A percentile compares a stretch with the other conserved stretches of the same genome.
phyloP scores from a whole-genome alignment of 2,329 filamentous ascomycete genomes.

The Pezicula radicicola region DNA sequence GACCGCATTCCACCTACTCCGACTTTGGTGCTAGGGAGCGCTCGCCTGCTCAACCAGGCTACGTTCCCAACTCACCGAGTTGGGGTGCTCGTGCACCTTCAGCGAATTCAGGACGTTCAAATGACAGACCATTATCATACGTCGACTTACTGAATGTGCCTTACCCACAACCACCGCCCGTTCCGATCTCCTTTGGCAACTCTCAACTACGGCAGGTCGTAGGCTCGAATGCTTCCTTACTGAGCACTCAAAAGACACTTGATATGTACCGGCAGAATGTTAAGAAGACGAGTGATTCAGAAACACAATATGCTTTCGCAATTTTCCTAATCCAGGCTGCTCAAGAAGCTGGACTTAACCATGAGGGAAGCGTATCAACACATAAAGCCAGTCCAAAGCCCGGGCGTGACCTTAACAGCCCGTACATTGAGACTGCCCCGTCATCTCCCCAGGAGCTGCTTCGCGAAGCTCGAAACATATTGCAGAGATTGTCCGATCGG shows the following conservation, averaged over 20 bases:
- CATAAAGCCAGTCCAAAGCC: constrained; percentile 38
- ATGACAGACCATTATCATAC: constrained; percentile 29
- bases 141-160: constrained; percentile 52
- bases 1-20: constrained; percentile 77
- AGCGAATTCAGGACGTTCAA: constrained; percentile 24
- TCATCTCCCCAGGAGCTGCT: constrained; percentile 66
- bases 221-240: constrained; percentile 84
- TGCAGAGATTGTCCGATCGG: constrained; percentile 80
- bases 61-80: constrained; percentile 22
- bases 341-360: constrained; percentile 66
- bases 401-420: constrained; percentile 43
- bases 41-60: constrained; percentile 39
- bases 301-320: constrained; percentile 94
- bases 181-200: constrained; percentile 63
- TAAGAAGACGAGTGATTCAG: constrained; percentile 90
- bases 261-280: constrained; percentile 98
- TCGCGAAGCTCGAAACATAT: constrained; percentile 82
- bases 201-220: constrained; percentile 74
- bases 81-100: constrained; percentile 26
- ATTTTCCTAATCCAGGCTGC: constrained; percentile 90
- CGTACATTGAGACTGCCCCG: constrained; percentile 42
- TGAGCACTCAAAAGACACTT: constrained; percentile 89
- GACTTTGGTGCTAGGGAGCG: constrained; percentile 65
- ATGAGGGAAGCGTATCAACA: constrained; percentile 33
- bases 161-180: constrained; percentile 32